These are phyloP conservation scores for Candida lessepsii DNA, from an alignment of 805 yeast species.

Conservation along the genomic window DNA sequence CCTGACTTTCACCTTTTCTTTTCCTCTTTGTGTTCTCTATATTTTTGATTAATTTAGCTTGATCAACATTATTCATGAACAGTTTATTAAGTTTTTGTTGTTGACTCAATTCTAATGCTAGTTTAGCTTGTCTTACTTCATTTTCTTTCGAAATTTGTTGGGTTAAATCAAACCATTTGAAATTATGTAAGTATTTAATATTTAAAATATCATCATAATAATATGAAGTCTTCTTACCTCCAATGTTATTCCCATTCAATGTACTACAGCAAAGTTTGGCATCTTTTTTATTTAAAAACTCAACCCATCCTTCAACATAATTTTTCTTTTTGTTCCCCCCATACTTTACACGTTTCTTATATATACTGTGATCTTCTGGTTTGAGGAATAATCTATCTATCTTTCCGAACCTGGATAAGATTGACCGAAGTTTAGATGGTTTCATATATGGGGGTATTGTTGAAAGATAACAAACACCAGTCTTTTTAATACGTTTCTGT, in stretches of 20 bases:
- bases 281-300: slow-evolving; percentile 75
- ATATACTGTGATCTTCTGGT: slow-evolving; percentile 71
- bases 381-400: slow-evolving; percentile 84
- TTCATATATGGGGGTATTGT: slow-evolving; percentile 96
- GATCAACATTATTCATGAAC: slow-evolving; percentile 80
- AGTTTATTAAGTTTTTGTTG: slow-evolving; percentile 84
- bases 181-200: slow-evolving; percentile 83
- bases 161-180: slow-evolving; percentile 94
- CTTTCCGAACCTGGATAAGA: slow-evolving; percentile 78
- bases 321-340: slow-evolving; percentile 91
- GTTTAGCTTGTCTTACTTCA: slow-evolving; percentile 82
- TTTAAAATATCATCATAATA: slow-evolving; percentile 94
- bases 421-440: slow-evolving; percentile 83
- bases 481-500: slow-evolving; percentile 55
- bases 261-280: slow-evolving; percentile 88
- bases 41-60: slow-evolving; percentile 73
- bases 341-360: slow-evolving; percentile 67
- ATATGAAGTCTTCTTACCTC: slow-evolving; percentile 88
- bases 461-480: slow-evolving; percentile 93
- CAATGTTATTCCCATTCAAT: slow-evolving; percentile 82
- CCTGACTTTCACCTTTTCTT: slow-evolving; percentile 18
- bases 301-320: slow-evolving; percentile 97
- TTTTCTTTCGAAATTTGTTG: slow-evolving; percentile 90
- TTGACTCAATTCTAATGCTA: slow-evolving; percentile 85
- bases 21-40: slow-evolving; percentile 49